phyloP scores from a whole-genome alignment of 2,329 filamentous ascomycete species.

The Moelleriella libera region DNA sequence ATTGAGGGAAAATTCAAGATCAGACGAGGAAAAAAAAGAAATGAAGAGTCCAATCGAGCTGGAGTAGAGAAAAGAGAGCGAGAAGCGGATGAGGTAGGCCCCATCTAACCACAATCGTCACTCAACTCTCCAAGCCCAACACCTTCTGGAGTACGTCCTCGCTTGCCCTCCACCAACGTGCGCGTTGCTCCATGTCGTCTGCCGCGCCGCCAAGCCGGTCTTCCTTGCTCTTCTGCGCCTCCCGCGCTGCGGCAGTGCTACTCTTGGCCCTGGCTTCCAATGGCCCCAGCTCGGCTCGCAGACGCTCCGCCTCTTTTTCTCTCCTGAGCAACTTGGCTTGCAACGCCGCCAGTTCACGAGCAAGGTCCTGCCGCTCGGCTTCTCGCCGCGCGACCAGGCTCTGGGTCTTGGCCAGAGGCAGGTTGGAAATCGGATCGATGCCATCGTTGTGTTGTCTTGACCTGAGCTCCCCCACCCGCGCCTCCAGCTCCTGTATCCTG shows the following conservation, averaged over 20 bases:
- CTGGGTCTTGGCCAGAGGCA: constrained; percentile 44
- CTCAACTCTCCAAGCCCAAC: constrained; percentile 35
- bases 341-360: constrained; percentile 49
- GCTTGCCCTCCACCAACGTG: constrained; percentile 60
- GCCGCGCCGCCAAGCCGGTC: constrained; percentile 48
- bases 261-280: constrained; percentile 54
- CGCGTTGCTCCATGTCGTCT: constrained; percentile 63
- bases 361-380: constrained; percentile 38
- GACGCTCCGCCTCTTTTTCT: constrained; percentile 49
- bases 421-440: constrained; percentile 29
- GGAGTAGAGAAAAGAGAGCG: no score
- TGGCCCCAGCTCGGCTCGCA: constrained; percentile 53
- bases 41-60: no score
- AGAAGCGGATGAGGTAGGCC: no score
- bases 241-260: constrained; percentile 52
- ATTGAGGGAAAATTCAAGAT: no score
- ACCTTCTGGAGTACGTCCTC: constrained; percentile 49
- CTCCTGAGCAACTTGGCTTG: constrained; percentile 50
- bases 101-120: no score
- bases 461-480: constrained; percentile 29
- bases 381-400: constrained; percentile 36
- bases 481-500: constrained; percentile 33
- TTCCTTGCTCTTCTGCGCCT: constrained; percentile 56
- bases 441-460: constrained; percentile 20
- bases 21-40: no score